Percentiles rank a stretch among this genome's conserved stretches.
phyloP scores from a whole-genome alignment of 768 basidiomycete genomes.

The Kwoniella pini region DNA sequence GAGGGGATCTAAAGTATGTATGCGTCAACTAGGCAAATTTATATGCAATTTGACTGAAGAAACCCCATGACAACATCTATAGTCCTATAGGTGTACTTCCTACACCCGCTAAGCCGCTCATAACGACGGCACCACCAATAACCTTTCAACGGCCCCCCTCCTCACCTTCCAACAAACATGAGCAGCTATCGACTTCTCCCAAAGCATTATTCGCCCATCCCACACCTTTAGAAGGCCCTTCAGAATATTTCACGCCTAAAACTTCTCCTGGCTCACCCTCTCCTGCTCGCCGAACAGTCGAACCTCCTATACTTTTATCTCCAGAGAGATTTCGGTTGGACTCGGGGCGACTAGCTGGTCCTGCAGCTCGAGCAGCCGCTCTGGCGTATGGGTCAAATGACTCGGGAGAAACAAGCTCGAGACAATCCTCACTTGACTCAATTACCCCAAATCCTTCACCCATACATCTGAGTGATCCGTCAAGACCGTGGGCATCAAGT shows the following conservation, averaged over 20 bases:
- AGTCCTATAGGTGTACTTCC: slow-evolving; percentile 11
- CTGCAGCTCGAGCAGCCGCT: slow-evolving; percentile 9
- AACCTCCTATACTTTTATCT: slow-evolving; percentile 9
- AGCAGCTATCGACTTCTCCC: slow-evolving; percentile 14
- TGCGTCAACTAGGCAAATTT: background rate
- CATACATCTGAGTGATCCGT: slow-evolving; percentile 2
- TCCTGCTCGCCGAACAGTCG: slow-evolving; percentile 2
- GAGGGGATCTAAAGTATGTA: slow-evolving; percentile 49
- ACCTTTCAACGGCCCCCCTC: background rate
- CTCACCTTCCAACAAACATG: background rate
- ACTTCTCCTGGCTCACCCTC: background rate
- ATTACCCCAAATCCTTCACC: slow-evolving; percentile 20
- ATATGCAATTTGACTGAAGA: background rate
- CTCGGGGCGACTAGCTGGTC: slow-evolving; percentile 5
- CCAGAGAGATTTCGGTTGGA: slow-evolving; percentile 12
- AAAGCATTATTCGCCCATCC: slow-evolving; percentile 22
- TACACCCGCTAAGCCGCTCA: slow-evolving; percentile 1
- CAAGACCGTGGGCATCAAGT: slow-evolving; percentile 12
- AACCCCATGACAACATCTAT: background rate
- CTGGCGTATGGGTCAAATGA: slow-evolving; percentile 4
- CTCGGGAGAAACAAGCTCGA: slow-evolving; percentile 1
- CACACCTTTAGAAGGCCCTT: slow-evolving; percentile 21
- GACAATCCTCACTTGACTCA: slow-evolving; percentile 22
- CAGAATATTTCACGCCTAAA: slow-evolving; percentile 23
- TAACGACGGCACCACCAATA: slow-evolving; percentile 4